phyloP scores from a whole-genome alignment of 331 rosid species.

The Stylosanthes scabra region DNA sequence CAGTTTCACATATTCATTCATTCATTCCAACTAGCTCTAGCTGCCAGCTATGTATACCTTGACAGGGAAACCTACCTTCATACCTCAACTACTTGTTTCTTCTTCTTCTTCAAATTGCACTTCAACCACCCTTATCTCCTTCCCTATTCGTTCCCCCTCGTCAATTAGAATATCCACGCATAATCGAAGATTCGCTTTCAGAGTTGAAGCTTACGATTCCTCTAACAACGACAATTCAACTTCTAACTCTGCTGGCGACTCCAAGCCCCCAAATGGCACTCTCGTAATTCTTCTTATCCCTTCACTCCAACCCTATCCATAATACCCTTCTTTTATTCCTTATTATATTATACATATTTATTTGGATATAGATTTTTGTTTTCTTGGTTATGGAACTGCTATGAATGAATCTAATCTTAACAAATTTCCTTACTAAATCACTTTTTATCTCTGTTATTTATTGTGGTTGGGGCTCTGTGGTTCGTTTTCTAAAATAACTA shows the following conservation, averaged over 20 bases:
- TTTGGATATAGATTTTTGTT: background rate
- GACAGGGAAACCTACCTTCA: slow-evolving; percentile 61
- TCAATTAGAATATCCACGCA: slow-evolving; percentile 49
- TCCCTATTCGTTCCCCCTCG: slow-evolving; percentile 46
- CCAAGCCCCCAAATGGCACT: slow-evolving; percentile 85
- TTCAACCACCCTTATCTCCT: slow-evolving; percentile 39
- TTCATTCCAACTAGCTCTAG: background rate
- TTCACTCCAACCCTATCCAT: background rate
- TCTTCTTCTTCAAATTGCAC: slow-evolving; percentile 27
- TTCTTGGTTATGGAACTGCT: slow-evolving; percentile 10
- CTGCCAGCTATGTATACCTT: slow-evolving; percentile 63
- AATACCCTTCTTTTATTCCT: background rate
- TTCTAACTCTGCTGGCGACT: slow-evolving; percentile 61
- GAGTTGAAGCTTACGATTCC: slow-evolving; percentile 68
- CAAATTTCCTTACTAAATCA: background rate
- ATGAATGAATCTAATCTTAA: background rate
- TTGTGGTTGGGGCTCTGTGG: background rate
- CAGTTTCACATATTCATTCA: too few species aligned
- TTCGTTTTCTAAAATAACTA: background rate
- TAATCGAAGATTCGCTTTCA: slow-evolving; percentile 45
- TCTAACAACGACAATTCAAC: slow-evolving; percentile 54
- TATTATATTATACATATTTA: background rate
- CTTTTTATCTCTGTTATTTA: background rate
- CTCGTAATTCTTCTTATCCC: slow-evolving; percentile 44
- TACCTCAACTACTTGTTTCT: slow-evolving; percentile 40